These are phyloP conservation scores for Anthracocystis panici-leucophaei DNA, from an alignment of 1,284 basidiomycete species.

Conservation along the genomic window DNA sequence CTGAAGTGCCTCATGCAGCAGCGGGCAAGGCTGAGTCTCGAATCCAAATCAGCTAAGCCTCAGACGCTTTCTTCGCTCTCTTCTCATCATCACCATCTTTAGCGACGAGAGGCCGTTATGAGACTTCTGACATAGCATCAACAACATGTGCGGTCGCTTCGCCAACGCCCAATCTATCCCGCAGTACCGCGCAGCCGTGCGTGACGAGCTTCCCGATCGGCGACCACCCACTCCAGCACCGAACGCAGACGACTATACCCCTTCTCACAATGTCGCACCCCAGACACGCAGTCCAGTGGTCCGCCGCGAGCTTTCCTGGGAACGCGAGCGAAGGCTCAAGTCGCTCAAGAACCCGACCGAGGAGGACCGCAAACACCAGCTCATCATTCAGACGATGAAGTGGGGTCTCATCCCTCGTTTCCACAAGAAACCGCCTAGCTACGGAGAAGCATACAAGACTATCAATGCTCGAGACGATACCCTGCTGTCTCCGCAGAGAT, in stretches of 20 bases:
- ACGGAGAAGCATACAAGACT: slow-evolving; percentile 78
- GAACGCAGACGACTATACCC: slow-evolving; percentile 52
- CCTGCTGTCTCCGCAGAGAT: slow-evolving; percentile 72
- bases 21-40: background rate
- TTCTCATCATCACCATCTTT: background rate
- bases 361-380: slow-evolving; percentile 18
- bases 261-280: slow-evolving; percentile 65
- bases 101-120: background rate
- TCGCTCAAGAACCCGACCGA: slow-evolving; percentile 12
- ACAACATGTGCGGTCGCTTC: slow-evolving; percentile 58
- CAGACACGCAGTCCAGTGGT: slow-evolving; percentile 56
- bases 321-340: slow-evolving; percentile 29
- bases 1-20: background rate
- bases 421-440: slow-evolving; percentile 77
- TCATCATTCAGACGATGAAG: slow-evolving; percentile 72
- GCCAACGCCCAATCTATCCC: slow-evolving; percentile 52
- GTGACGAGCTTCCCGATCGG: slow-evolving; percentile 28
- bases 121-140: slow-evolving; percentile 1
- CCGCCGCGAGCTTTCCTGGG: slow-evolving; percentile 47
- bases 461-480: slow-evolving; percentile 91
- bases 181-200: slow-evolving; percentile 43
- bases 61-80: background rate
- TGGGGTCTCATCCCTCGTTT: slow-evolving; percentile 92
- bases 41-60: background rate
- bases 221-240: slow-evolving; percentile 16